phyloP scores from a whole-genome alignment of 1,284 basidiomycete genomes.

The Cryptococcus jaspeensis region DNA sequence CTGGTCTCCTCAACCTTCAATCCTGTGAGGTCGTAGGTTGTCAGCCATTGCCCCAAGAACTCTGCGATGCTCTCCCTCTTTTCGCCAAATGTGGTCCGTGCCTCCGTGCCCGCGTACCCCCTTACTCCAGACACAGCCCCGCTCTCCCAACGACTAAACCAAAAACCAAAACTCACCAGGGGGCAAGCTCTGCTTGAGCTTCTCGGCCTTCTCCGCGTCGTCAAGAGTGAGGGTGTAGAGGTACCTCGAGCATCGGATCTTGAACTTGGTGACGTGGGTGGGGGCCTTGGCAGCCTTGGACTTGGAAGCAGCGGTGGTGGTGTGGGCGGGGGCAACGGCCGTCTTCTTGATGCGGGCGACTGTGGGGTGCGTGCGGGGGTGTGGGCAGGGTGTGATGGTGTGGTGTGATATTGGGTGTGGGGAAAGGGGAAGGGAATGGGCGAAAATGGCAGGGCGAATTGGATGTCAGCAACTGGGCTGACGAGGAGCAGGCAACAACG shows the following conservation, averaged over 20 bases:
- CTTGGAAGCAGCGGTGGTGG: conserved; percentile 43
- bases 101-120: background rate
- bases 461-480: too few species aligned
- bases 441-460: background rate
- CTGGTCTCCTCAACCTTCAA: conserved; percentile 52
- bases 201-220: conserved; percentile 98
- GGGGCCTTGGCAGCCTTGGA: conserved; percentile 58
- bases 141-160: too few species aligned
- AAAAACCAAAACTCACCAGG: conserved; percentile 68
- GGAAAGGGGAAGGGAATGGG: background rate
- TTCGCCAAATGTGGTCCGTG: too few species aligned
- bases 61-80: background rate
- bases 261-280: conserved; percentile 93
- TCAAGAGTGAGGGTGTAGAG: conserved; percentile 95
- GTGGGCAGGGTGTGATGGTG: background rate
- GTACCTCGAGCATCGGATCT: conserved; percentile 95
- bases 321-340: conserved; percentile 53
- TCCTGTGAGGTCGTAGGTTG: conserved; percentile 17
- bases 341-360: conserved; percentile 97
- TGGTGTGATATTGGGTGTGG: background rate
- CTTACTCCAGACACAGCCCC: background rate
- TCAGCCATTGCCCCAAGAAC: background rate
- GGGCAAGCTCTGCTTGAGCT: conserved; percentile 92
- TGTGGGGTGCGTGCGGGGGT: conserved; percentile 42
- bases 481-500: background rate